phyloP scores from a whole-genome alignment of 257 asterid genomes.

The Schizonepeta tenuifolia region DNA sequence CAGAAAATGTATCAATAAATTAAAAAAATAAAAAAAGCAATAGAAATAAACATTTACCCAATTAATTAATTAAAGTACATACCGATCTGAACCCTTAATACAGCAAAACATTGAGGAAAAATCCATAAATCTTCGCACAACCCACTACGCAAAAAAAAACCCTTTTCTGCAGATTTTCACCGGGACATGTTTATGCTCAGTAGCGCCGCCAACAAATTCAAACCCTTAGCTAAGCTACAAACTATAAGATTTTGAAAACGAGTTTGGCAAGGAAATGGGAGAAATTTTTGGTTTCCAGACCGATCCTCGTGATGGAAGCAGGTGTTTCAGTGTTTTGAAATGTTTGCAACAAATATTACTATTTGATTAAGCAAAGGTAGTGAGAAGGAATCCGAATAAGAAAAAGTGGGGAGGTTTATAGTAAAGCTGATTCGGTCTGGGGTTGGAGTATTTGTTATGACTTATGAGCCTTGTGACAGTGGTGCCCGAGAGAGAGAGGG shows the following conservation, averaged over 20 bases:
- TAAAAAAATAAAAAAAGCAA: neutral
- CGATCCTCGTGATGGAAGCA: slow-evolving; percentile 27
- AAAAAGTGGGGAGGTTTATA: slow-evolving; percentile 19
- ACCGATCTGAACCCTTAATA: slow-evolving; percentile 70
- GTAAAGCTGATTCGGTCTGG: slow-evolving; percentile 32
- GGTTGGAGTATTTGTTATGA: neutral
- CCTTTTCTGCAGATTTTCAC: slow-evolving; percentile 32
- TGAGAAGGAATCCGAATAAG: slow-evolving; percentile 28
- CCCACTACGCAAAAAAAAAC: slow-evolving; percentile 26
- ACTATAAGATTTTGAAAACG: slow-evolving; percentile 20
- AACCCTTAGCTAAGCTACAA: slow-evolving; percentile 24
- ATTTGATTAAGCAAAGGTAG: slow-evolving; percentile 34
- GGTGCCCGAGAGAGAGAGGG: neutral
- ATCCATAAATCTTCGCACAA: slow-evolving; percentile 45
- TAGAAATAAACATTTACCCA: slow-evolving; percentile 33
- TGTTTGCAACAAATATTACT: slow-evolving; percentile 9
- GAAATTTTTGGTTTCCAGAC: slow-evolving; percentile 9
- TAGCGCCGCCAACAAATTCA: slow-evolving; percentile 35
- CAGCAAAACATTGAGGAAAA: slow-evolving; percentile 63
- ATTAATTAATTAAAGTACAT: slow-evolving; percentile 35
- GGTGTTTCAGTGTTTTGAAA: neutral
- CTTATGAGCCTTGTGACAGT: slow-evolving; percentile 21
- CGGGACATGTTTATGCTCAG: slow-evolving; percentile 11
- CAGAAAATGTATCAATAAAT: slow-evolving; percentile 1
- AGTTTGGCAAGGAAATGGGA: slow-evolving; percentile 29